These are phyloP conservation scores for Metschnikowia santaceciliae DNA, from an alignment of 805 yeast genomes.

Conservation along the genomic window DNA sequence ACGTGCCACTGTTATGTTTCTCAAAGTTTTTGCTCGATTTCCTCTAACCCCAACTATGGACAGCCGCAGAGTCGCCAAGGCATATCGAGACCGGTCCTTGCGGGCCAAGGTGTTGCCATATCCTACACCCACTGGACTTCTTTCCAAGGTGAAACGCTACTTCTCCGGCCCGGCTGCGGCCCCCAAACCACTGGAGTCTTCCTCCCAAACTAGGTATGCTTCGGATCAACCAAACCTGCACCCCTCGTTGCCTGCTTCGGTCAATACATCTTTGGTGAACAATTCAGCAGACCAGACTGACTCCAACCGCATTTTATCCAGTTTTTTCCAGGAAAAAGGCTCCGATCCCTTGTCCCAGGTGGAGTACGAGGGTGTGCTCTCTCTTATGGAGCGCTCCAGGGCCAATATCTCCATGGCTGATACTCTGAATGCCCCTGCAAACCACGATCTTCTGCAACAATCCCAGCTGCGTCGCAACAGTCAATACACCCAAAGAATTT, in stretches of 20 bases:
- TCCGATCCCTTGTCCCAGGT: constrained; percentile 65
- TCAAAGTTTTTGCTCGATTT: constrained; percentile 3
- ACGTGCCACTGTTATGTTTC: constrained; percentile 5
- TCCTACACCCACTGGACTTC: constrained; percentile 21
- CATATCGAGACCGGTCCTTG: constrained; percentile 23
- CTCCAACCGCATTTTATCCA: constrained; percentile 57
- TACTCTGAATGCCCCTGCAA: constrained; percentile 2
- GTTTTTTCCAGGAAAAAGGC: constrained; percentile 73
- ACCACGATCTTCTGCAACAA: constrained; percentile 6
- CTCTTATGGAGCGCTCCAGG: constrained; percentile 38
- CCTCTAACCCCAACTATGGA: constrained; percentile 23
- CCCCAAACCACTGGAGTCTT: not conserved
- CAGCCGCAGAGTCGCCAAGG: constrained; percentile 31
- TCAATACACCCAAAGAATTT: constrained; percentile 27
- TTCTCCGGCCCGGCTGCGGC: constrained; percentile 15
- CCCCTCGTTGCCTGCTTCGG: constrained; percentile 3
- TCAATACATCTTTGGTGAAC: constrained; percentile 6
- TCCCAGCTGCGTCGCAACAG: constrained; percentile 6
- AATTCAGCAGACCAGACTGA: constrained; percentile 10
- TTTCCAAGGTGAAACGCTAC: constrained; percentile 27
- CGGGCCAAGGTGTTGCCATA: constrained; percentile 21
- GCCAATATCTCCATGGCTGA: constrained; percentile 13
- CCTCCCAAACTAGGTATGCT: not conserved
- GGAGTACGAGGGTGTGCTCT: constrained; percentile 78
- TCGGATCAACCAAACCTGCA: constrained; percentile 1